Evolutionary conservation across 2,329 filamentous ascomycete genomes (phyloP).

Genomic region (Talaromyces sp.): DNA sequence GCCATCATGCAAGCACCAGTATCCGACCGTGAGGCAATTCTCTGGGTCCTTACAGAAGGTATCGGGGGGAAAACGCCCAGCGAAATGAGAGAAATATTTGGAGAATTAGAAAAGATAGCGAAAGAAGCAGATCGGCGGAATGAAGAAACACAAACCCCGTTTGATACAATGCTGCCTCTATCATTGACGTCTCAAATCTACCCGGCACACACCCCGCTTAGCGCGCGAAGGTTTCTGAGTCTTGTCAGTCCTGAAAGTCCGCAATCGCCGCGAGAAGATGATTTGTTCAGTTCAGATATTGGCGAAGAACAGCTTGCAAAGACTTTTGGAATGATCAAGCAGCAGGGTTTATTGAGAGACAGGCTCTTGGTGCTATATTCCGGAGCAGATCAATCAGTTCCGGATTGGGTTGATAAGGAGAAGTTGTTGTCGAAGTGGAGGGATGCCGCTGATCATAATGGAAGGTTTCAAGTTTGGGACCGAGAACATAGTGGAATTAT

Average conservation of each 20-base stretch:
- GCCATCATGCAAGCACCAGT: constrained; percentile 71
- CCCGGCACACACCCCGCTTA: constrained; percentile 40
- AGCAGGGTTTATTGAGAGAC: constrained; percentile 40
- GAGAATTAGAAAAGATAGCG: constrained; percentile 37
- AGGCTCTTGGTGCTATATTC: constrained; percentile 62
- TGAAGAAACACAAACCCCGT: not conserved
- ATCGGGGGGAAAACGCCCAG: constrained; percentile 22
- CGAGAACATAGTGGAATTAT: constrained; percentile 22
- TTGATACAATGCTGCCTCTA: constrained; percentile 22
- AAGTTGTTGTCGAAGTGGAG: constrained; percentile 57
- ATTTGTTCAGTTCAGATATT: constrained; percentile 73
- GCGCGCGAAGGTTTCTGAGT: constrained; percentile 52
- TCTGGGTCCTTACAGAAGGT: constrained; percentile 36
- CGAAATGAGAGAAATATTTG: constrained; percentile 44
- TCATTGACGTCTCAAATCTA: constrained; percentile 25
- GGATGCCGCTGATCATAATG: constrained; percentile 51
- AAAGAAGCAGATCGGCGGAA: constrained; percentile 1
- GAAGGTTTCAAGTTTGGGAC: constrained; percentile 30
- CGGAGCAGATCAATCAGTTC: constrained; percentile 64
- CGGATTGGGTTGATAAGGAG: constrained; percentile 55
- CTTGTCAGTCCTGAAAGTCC: constrained; percentile 45
- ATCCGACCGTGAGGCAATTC: constrained; percentile 66
- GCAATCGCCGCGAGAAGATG: constrained; percentile 63
- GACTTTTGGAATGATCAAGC: constrained; percentile 60
- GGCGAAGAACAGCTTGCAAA: constrained; percentile 49